Evolutionary conservation across 352 stramenopile genomes (phyloP).

Genomic region (Globisporangium acanthophoron): DNA sequence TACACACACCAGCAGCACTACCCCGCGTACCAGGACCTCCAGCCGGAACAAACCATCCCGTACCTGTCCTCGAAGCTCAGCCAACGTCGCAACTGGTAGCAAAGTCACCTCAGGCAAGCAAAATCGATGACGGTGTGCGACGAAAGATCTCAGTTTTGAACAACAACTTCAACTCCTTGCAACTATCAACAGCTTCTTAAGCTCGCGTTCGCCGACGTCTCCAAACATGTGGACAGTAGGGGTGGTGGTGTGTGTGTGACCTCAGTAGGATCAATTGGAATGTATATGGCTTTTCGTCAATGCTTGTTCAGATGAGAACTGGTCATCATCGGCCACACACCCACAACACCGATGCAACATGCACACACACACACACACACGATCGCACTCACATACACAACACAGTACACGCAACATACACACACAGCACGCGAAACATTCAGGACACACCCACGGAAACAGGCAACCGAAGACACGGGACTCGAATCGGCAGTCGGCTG

Average conservation of each 20-base stretch:
- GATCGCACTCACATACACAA: neutral
- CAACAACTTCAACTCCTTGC: neutral
- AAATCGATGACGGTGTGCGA: neutral
- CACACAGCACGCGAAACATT: constrained; percentile 4
- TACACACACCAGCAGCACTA: constrained; percentile 42
- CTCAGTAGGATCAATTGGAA: constrained; percentile 90
- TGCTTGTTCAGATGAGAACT: constrained; percentile 61
- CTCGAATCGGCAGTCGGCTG: neutral
- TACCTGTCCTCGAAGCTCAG: constrained; percentile 29
- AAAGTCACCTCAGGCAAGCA: neutral
- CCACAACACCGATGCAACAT: neutral
- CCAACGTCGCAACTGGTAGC: constrained; percentile 6
- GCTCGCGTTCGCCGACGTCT: neutral
- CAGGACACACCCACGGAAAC: constrained; percentile 12
- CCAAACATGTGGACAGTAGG: too few species aligned
- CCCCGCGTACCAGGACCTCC: constrained; percentile 17
- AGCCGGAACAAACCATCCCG: constrained; percentile 27
- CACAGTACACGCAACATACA: neutral
- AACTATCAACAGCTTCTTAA: neutral
- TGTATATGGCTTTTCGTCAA: constrained; percentile 72
- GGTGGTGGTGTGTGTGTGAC: constrained; percentile 17
- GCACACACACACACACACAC: neutral
- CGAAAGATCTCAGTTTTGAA: neutral
- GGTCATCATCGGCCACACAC: constrained; percentile 59
- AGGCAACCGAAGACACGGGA: constrained; percentile 15